Conservation (phyloP, 306 rosid species). For the Sicyos baderoa region DNA sequence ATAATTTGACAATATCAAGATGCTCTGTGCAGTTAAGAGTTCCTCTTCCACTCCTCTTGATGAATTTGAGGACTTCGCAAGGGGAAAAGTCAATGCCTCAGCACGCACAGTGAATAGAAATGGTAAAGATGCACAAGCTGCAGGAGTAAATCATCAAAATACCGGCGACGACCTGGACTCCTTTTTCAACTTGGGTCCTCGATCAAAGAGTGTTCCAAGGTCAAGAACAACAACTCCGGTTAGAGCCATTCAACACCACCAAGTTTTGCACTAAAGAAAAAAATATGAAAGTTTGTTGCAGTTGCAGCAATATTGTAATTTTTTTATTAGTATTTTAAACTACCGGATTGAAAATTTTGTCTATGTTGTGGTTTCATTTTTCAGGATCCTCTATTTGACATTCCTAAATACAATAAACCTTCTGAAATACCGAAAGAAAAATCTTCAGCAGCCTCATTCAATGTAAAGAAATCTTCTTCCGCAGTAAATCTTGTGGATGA, state of each 20-base stretch:
- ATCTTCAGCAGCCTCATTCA: slow-evolving; percentile 38
- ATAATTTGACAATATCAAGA: slow-evolving; percentile 17
- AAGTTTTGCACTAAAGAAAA: slow-evolving; percentile 10
- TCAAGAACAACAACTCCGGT: slow-evolving; percentile 59
- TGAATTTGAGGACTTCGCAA: slow-evolving; percentile 75
- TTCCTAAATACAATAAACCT: slow-evolving; percentile 32
- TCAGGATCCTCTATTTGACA: slow-evolving; percentile 54
- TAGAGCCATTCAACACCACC: slow-evolving; percentile 20
- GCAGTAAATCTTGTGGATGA: slow-evolving; percentile 42
- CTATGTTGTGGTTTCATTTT: slow-evolving; percentile 4
- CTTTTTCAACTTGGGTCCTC: slow-evolving; percentile 42
- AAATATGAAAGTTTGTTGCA: slow-evolving; percentile 13
- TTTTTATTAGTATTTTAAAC: slow-evolving; percentile 27
- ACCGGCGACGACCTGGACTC: slow-evolving; percentile 61
- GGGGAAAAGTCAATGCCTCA: slow-evolving; percentile 28
- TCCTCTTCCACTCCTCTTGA: slow-evolving; percentile 52
- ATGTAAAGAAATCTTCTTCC: slow-evolving; percentile 50
- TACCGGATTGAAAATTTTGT: background rate
- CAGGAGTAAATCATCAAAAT: slow-evolving; percentile 24
- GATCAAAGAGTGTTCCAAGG: slow-evolving; percentile 77
- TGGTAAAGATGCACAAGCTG: slow-evolving; percentile 23
- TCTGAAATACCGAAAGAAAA: slow-evolving; percentile 39
- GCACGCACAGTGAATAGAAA: slow-evolving; percentile 1
- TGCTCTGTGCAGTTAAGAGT: slow-evolving; percentile 36
- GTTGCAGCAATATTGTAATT: slow-evolving; percentile 13